phyloP scores from a whole-genome alignment of 176 grass and related monocot genomes.

The Sorghum bicolor region DNA sequence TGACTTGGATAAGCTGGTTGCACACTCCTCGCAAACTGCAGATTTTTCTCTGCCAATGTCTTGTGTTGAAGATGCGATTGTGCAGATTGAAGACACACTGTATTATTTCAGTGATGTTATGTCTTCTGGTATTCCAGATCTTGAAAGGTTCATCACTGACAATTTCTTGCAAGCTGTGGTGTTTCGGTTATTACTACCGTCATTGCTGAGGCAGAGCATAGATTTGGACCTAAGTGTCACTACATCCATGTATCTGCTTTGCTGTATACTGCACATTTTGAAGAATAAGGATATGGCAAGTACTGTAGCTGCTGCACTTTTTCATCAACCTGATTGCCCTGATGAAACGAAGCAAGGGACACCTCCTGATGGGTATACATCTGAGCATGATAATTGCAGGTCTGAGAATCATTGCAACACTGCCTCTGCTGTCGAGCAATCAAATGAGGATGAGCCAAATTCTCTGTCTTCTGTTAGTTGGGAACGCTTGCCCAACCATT shows the following conservation, averaged over 20 bases:
- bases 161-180: slow-evolving; percentile 83
- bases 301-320: slow-evolving; percentile 73
- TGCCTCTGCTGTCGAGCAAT: slow-evolving; percentile 14
- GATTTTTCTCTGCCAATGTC: slow-evolving; percentile 39
- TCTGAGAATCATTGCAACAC: slow-evolving; percentile 31
- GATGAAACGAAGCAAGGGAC: slow-evolving; percentile 37
- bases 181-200: slow-evolving; percentile 76
- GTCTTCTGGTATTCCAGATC: slow-evolving; percentile 91
- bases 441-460: slow-evolving; percentile 16
- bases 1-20: slow-evolving; percentile 77
- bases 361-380: slow-evolving; percentile 40
- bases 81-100: slow-evolving; percentile 89
- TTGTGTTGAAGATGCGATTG: slow-evolving; percentile 56
- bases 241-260: slow-evolving; percentile 89
- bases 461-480: slow-evolving; percentile 24
- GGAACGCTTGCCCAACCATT: slow-evolving; percentile 27
- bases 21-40: slow-evolving; percentile 22
- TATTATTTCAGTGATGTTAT: slow-evolving; percentile 99
- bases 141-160: slow-evolving; percentile 82
- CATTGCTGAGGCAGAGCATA: slow-evolving; percentile 48
- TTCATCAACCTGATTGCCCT: slow-evolving; percentile 50
- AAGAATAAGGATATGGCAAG: slow-evolving; percentile 93
- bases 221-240: slow-evolving; percentile 59
- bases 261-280: slow-evolving; percentile 92
- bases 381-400: slow-evolving; percentile 33